Evolutionary conservation across 441 rosid species (phyloP).

Genomic region (Bocquillonia castaneifolia): DNA sequence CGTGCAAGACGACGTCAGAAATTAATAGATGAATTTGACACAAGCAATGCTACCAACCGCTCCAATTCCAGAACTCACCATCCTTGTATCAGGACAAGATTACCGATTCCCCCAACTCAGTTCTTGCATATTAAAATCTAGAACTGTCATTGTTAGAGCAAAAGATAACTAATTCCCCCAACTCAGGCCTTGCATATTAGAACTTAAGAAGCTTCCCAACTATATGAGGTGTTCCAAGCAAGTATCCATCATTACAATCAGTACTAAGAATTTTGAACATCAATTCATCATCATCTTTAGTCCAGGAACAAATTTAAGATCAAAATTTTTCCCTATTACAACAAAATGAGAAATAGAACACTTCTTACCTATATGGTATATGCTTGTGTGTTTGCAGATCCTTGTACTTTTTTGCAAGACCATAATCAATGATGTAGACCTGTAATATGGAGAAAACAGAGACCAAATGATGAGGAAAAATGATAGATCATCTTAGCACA

Average conservation of each 20-base stretch:
- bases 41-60: neutral
- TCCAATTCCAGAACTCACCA: neutral
- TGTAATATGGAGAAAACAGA: slow-evolving; percentile 20
- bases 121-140: neutral
- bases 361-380: slow-evolving; percentile 78
- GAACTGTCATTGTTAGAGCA: too few species aligned
- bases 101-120: neutral
- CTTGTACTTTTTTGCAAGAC: slow-evolving; percentile 92
- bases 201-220: neutral
- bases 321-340: neutral
- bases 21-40: neutral
- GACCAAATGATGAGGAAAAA: slow-evolving; percentile 1
- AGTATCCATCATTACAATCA: neutral
- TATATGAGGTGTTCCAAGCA: neutral
- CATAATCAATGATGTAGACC: slow-evolving; percentile 94
- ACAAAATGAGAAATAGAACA: neutral
- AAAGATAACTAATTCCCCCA: too few species aligned
- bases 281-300: neutral
- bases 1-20: neutral
- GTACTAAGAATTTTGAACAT: neutral
- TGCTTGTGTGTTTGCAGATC: slow-evolving; percentile 97
- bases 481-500: neutral
- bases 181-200: too few species aligned
- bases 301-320: too few species aligned
- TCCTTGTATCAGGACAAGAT: neutral